A percentile compares a stretch with the other conserved stretches of the same genome.
Evolutionary conservation across 169 alveolate genomes (phyloP).

Genomic region (Cystoisospora suis): DNA sequence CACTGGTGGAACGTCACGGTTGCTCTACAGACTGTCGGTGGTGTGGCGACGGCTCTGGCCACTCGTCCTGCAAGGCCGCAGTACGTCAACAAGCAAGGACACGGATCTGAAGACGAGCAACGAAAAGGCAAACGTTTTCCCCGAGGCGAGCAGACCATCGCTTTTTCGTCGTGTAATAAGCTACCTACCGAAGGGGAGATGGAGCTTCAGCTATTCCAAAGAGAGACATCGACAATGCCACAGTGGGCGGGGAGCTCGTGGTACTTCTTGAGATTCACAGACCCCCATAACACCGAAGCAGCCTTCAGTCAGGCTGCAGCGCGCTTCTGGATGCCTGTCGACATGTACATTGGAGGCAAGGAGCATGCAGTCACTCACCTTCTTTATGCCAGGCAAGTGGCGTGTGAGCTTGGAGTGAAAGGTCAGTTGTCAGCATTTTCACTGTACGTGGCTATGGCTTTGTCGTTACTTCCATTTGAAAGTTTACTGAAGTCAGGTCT

Average conservation of each 20-base stretch:
- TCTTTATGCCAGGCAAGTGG: slow-evolving; percentile 81
- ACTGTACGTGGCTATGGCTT: too few relatives aligned
- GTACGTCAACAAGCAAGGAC: too few relatives aligned
- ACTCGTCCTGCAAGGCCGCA: too few relatives aligned
- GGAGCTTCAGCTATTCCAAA: not conserved
- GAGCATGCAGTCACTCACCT: slow-evolving; percentile 94
- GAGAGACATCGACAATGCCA: slow-evolving; percentile 90
- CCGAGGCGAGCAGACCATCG: too few relatives aligned
- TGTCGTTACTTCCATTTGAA: too few relatives aligned
- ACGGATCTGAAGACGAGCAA: not conserved
- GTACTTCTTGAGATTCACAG: slow-evolving; percentile 89
- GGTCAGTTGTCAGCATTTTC: too few relatives aligned
- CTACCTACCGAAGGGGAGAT: not conserved
- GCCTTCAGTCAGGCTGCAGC: slow-evolving; percentile 67
- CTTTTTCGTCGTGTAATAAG: too few relatives aligned
- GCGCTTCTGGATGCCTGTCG: slow-evolving; percentile 91
- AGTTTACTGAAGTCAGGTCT: too few relatives aligned
- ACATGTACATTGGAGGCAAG: slow-evolving; percentile 92
- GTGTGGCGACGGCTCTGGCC: not conserved
- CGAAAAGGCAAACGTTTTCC: too few relatives aligned
- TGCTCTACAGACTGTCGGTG: not conserved
- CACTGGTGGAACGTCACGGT: slow-evolving; percentile 12
- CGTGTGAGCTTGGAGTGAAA: too few relatives aligned
- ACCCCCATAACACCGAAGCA: slow-evolving; percentile 74
- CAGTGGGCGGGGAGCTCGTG: slow-evolving; percentile 95